Evolutionary conservation across 768 basidiomycete genomes (phyloP).

Genomic region (Tricholoma terreum): DNA sequence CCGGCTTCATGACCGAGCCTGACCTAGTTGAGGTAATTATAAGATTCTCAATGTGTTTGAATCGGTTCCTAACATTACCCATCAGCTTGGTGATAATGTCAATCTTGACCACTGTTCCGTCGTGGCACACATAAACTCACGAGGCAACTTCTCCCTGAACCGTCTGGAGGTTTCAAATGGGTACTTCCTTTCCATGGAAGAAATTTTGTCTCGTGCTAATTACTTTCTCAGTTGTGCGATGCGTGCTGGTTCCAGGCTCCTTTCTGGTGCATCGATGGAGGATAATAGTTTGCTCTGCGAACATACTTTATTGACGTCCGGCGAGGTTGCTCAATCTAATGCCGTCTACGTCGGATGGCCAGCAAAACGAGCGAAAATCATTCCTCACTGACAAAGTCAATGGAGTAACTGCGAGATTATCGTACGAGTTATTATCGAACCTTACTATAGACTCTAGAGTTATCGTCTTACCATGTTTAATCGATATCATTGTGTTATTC

Average conservation of each 20-base stretch:
- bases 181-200: constrained; percentile 13
- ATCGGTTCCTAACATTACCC: no score
- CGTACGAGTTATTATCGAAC: no score
- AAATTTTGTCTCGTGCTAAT: background rate
- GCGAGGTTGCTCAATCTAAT: constrained; percentile 42
- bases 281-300: constrained; percentile 46
- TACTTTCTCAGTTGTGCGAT: constrained; percentile 33
- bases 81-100: constrained; percentile 42
- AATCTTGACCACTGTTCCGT: constrained; percentile 44
- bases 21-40: constrained; percentile 39
- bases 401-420: background rate
- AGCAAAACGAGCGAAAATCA: constrained; percentile 17
- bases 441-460: no score
- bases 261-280: constrained; percentile 51
- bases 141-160: constrained; percentile 44
- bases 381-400: background rate
- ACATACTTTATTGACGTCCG: constrained; percentile 45
- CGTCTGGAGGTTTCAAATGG: constrained; percentile 38
- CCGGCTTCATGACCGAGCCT: constrained; percentile 46
- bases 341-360: constrained; percentile 44
- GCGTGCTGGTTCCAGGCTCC: constrained; percentile 43
- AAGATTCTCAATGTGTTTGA: background rate
- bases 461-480: no score
- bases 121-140: constrained; percentile 46
- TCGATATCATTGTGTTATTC: no score